Evolutionary conservation across 192 early-diverging fungal genomes (phyloP).

Genomic region (Podila clonocystis): DNA sequence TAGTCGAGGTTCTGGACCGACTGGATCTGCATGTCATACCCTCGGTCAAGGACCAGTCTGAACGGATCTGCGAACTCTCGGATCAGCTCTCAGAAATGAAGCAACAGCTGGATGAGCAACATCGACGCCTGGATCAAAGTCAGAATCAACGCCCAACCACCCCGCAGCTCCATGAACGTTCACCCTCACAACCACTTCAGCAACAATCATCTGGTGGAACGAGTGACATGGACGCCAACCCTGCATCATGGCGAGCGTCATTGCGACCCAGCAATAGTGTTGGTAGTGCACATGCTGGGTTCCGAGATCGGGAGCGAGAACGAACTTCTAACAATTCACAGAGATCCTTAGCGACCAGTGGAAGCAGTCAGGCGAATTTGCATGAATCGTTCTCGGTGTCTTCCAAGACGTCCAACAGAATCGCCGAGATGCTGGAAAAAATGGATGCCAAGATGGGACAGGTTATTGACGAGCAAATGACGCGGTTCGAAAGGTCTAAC

Average conservation of each 20-base stretch:
- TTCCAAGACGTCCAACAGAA: constrained; percentile 28
- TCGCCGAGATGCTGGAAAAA: constrained; percentile 29
- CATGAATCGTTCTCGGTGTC: background rate
- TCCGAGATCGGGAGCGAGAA: background rate
- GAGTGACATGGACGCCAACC: background rate
- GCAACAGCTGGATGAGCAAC: constrained; percentile 35
- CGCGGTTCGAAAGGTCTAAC: constrained; percentile 30
- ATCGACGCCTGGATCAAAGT: constrained; percentile 10
- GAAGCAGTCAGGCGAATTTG: background rate
- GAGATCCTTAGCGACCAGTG: background rate
- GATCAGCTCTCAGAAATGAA: constrained; percentile 43
- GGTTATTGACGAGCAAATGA: constrained; percentile 45
- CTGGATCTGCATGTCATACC: constrained; percentile 41
- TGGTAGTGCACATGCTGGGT: background rate
- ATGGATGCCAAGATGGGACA: constrained; percentile 31
- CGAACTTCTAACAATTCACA: background rate
- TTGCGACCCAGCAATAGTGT: background rate
- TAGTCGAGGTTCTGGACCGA: constrained; percentile 29
- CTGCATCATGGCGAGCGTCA: constrained; percentile 14
- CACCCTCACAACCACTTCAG: constrained; percentile 12
- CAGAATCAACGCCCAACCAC: constrained; percentile 1
- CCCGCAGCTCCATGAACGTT: constrained; percentile 5
- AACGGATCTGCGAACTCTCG: constrained; percentile 28
- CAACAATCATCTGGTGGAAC: constrained; percentile 9
- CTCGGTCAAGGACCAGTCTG: constrained; percentile 34